A percentile compares a stretch with the other conserved stretches of the same genome.
Evolutionary conservation across 768 basidiomycete species (phyloP).

Genomic region (Lactifluus volemus): DNA sequence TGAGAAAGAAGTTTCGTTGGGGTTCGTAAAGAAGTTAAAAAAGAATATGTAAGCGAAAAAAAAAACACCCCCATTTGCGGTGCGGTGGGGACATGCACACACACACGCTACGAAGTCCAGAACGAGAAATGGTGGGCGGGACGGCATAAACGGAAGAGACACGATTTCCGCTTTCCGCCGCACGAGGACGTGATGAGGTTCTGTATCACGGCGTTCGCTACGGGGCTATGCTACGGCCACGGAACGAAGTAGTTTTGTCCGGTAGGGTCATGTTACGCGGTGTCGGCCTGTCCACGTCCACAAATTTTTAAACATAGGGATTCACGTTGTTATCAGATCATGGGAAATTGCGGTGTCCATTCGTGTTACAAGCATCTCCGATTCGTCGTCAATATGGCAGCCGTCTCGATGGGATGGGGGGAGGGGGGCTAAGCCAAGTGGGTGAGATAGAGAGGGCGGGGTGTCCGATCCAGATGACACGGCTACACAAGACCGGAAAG

Average conservation of each 20-base stretch:
- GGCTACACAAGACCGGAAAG: conserved; percentile 15
- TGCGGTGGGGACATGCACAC: background rate
- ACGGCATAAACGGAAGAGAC: background rate
- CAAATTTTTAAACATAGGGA: background rate
- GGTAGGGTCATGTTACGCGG: background rate
- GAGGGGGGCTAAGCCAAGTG: background rate
- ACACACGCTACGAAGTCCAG: background rate
- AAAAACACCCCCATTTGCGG: background rate
- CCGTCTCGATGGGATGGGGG: background rate
- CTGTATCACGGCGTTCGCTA: background rate
- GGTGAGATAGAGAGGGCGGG: conserved; percentile 10
- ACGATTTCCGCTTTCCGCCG: conserved; percentile 11
- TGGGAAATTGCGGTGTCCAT: conserved; percentile 1
- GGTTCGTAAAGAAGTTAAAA: too few species aligned
- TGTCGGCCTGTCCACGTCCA: background rate
- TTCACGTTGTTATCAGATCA: background rate
- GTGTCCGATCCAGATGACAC: conserved; percentile 17
- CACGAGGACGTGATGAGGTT: background rate
- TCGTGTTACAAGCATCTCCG: conserved; percentile 16
- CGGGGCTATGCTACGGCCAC: background rate
- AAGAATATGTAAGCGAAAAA: background rate
- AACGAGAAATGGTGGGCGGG: background rate
- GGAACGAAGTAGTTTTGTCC: background rate
- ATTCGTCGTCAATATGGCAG: conserved; percentile 13
- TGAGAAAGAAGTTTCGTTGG: too few species aligned